phyloP scores from a whole-genome alignment of 139 green algal species.

The Chlorella sp. region DNA sequence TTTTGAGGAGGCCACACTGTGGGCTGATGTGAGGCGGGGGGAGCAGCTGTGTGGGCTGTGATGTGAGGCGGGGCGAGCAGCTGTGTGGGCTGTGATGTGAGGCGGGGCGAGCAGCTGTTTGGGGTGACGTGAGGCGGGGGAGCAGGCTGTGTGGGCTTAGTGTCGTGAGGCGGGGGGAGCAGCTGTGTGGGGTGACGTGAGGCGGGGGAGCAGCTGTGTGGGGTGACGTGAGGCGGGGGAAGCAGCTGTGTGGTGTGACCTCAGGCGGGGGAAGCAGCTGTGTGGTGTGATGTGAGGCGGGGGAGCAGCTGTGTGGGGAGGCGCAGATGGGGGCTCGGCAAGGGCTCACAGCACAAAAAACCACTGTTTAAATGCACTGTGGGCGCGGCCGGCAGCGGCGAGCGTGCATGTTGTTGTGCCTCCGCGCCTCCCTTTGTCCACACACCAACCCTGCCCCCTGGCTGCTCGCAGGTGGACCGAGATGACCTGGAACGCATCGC shows the following conservation, averaged over 20 bases:
- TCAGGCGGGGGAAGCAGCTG: not conserved
- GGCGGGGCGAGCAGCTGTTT: not conserved
- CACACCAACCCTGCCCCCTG: not conserved
- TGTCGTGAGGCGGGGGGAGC: not conserved
- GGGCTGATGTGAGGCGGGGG: conserved; percentile 13
- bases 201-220: too few species aligned
- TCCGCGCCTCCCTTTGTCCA: too few species aligned
- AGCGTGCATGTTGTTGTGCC: too few species aligned
- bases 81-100: not conserved
- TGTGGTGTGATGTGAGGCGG: conserved; percentile 25
- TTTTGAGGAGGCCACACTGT: conserved; percentile 26
- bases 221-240: conserved; percentile 7
- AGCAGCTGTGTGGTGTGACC: conserved; percentile 33
- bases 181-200: too few species aligned
- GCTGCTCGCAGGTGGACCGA: conserved; percentile 8
- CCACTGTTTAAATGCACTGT: not conserved
- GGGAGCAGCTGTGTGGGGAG: too few species aligned
- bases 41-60: conserved; percentile 19
- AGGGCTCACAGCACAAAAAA: too few species aligned
- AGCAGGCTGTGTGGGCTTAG: too few species aligned
- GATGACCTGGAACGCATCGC: conserved; percentile 55
- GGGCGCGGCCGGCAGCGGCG: too few species aligned
- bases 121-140: too few species aligned
- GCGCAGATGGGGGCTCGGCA: too few species aligned
- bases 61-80: not conserved